Conservation (phyloP, 2,329 filamentous ascomycete genomes). For the Alternaria triticina region DNA sequence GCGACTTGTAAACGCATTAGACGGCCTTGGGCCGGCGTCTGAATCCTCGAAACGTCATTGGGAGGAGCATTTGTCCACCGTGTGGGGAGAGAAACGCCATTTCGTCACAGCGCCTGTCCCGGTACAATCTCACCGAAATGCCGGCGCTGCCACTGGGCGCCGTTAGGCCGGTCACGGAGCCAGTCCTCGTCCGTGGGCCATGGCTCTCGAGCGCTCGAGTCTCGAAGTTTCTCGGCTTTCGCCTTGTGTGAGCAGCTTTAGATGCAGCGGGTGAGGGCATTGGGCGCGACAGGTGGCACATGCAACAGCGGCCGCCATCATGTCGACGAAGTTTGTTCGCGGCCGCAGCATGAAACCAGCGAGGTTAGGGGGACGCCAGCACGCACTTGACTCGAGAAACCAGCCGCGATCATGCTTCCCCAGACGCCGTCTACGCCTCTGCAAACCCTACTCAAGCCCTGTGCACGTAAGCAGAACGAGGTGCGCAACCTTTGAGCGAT, state of each 20-base stretch:
- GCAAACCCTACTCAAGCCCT: not conserved
- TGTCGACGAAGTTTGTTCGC: not conserved
- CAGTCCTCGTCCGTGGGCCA: not conserved
- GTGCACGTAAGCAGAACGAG: not conserved
- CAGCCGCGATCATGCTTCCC: conserved; percentile 3
- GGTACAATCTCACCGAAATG: conserved; percentile 10
- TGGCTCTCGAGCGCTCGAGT: conserved; percentile 5
- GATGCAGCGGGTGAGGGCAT: not conserved
- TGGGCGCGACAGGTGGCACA: not conserved
- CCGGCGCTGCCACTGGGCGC: conserved; percentile 6
- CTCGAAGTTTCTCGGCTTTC: not conserved
- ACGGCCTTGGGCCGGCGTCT: conserved; percentile 16
- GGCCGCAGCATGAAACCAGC: not conserved
- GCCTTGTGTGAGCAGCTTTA: not conserved
- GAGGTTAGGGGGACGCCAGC: not conserved
- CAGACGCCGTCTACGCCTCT: conserved; percentile 1
- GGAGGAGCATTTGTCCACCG: conserved; percentile 17
- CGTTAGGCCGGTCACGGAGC: conserved; percentile 3
- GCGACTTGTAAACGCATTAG: conserved; percentile 15
- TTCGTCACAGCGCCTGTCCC: conserved; percentile 15
- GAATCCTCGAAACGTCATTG: conserved; percentile 20
- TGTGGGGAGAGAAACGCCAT: conserved; percentile 27
- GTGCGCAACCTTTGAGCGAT: not conserved
- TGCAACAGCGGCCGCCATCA: not conserved
- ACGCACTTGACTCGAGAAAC: conserved; percentile 2